phyloP scores from a whole-genome alignment of 495 filamentous ascomycete species.

The Tuber umbilicatum region DNA sequence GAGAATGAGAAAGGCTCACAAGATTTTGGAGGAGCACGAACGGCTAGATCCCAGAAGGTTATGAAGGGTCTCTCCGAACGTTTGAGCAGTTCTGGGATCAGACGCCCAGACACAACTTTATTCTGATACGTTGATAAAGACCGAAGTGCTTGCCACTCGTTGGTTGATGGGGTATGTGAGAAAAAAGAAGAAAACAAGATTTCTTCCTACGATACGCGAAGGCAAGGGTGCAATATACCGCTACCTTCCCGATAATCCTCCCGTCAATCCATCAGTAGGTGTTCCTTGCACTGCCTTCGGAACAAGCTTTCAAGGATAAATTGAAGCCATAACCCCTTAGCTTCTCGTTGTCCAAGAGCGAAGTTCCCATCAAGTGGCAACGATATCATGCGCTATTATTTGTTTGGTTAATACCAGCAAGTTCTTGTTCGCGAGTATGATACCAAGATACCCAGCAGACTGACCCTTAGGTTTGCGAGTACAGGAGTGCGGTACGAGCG shows the following conservation, averaged over 20 bases:
- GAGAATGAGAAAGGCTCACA: conserved; percentile 24
- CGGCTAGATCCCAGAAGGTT: background rate
- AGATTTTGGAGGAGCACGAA: conserved; percentile 11
- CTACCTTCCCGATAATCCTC: background rate
- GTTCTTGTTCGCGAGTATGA: background rate
- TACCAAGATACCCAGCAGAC: background rate
- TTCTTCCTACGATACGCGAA: background rate
- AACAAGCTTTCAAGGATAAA: background rate
- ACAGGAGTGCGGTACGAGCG: background rate
- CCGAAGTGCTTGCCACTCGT: background rate
- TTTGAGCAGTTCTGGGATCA: background rate
- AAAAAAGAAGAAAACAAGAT: background rate
- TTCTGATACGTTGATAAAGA: background rate
- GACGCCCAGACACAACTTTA: background rate
- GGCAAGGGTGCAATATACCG: background rate
- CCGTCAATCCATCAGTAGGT: background rate
- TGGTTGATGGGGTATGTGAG: background rate
- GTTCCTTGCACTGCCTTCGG: background rate
- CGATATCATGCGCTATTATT: background rate
- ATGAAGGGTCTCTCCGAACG: background rate
- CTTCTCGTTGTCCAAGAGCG: background rate
- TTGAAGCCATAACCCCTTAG: background rate
- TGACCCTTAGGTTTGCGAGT: background rate
- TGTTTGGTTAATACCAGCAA: background rate
- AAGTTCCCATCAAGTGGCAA: background rate